Percentiles rank a stretch among this genome's conserved stretches.
Conservation (phyloP, 2,329 filamentous ascomycete genomes). For the Colletotrichum caudatum region DNA sequence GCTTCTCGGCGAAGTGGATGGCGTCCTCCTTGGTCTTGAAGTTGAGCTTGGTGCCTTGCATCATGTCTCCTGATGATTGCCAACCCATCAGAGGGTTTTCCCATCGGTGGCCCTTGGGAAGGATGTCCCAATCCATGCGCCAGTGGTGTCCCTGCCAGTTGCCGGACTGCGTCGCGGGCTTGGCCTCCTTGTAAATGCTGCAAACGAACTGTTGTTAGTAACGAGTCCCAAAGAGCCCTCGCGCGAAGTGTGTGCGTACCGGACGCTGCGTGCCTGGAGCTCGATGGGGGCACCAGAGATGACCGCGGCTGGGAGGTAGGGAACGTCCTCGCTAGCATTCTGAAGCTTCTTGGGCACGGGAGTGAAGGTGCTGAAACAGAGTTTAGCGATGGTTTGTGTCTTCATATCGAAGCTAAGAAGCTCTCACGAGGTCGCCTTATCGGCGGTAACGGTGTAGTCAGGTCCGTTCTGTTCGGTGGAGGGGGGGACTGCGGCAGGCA, state of each 20-base stretch:
- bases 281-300: slow-evolving; percentile 94
- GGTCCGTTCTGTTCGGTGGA: slow-evolving; percentile 72
- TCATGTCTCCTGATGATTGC: slow-evolving; percentile 94
- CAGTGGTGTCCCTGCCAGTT: slow-evolving; percentile 86
- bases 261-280: slow-evolving; percentile 91
- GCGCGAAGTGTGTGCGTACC: slow-evolving; percentile 66
- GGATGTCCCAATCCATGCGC: slow-evolving; percentile 99
- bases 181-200: slow-evolving; percentile 92
- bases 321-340: slow-evolving; percentile 86
- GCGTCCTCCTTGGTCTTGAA: slow-evolving; percentile 96
- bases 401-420: neutral
- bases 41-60: slow-evolving; percentile 92
- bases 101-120: slow-evolving; percentile 94
- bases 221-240: neutral
- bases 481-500: slow-evolving; percentile 49
- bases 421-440: slow-evolving; percentile 89
- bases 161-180: slow-evolving; percentile 97
- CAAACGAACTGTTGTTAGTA: slow-evolving; percentile 3
- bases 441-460: slow-evolving; percentile 83
- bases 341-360: slow-evolving; percentile 90
- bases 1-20: slow-evolving; percentile 95
- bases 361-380: slow-evolving; percentile 78
- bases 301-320: slow-evolving; percentile 82
- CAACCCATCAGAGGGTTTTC: slow-evolving; percentile 99
- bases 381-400: slow-evolving; percentile 26